Base-by-base conservation (phyloP, 176 grass and related monocot genomes). In the Canna indica region DNA sequence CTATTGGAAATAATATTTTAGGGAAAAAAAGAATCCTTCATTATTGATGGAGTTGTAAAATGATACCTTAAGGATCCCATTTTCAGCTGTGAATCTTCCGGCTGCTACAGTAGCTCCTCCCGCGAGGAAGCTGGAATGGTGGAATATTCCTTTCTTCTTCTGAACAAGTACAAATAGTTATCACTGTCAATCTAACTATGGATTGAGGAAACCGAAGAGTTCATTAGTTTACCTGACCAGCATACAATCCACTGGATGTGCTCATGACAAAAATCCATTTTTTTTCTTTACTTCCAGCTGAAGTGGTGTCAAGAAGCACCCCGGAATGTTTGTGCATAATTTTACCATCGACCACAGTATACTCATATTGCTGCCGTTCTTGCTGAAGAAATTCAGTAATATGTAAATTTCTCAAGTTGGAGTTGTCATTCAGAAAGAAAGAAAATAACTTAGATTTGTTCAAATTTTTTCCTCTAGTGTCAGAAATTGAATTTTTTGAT, bases 181-280 rank as follows among this genome's bases (percentile, higher is more conserved):
- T 29, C 63, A 73, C 46, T 74, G 32, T 67, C 25, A 75, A 30
- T 0, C 2, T 62, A 36, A 36, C 18, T 58, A 33, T 36, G 38
- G 1, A 84, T 25, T 18, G 15, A 27, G 13, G 67, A 70, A 77
- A 67, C 34, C 9, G 31, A 47, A 14, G 36, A 73, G 20, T 71
- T 61, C 45, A 62, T 52, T 47, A 69, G 53, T 41, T 36, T 83
- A 97, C 93, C 86, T 89, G 68, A 47, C 89, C 89, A 52, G 94
- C 94, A 81, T 90, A 97, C 22, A 97, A 73, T 67, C 38, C 80
- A 56, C 83, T 80, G 59, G 66, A 56, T 58, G 94, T 85, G 70
- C 94, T 90, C 84, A 97, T 82, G 76, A 90, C 93, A 83, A 97
- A 97, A 76, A 97, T 97, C 93, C 93, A 97, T 81, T 90, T 93